Conservation (phyloP, 371 early-diverging fungal genomes). For the Actinomortierella ambigua region DNA sequence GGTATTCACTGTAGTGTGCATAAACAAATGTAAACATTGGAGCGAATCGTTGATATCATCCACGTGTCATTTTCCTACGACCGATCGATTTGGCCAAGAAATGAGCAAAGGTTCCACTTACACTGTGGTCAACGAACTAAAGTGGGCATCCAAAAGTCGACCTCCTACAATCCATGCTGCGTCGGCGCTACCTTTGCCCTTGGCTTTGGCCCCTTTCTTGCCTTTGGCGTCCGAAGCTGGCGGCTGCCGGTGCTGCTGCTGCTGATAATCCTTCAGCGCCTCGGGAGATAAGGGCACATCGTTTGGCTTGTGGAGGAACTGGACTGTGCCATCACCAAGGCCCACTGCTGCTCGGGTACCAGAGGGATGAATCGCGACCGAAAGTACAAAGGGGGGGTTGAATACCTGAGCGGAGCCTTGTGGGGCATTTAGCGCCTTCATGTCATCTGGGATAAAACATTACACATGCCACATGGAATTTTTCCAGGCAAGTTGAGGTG, state of each 20-base stretch:
- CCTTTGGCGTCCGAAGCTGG: background rate
- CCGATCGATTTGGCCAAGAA: too few relatives aligned
- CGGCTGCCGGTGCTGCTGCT: background rate
- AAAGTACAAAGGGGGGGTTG: conserved; percentile 45
- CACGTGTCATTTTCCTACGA: background rate
- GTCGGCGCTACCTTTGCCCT: conserved; percentile 10
- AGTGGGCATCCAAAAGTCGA: conserved; percentile 25
- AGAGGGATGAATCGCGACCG: conserved; percentile 33
- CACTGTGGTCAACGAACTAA: conserved; percentile 28
- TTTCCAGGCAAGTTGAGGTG: too few relatives aligned
- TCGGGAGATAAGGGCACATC: conserved; percentile 25
- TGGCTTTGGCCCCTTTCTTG: conserved; percentile 31
- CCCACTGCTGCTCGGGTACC: conserved; percentile 40
- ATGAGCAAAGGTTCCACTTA: conserved; percentile 12
- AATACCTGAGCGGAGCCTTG: conserved; percentile 18
- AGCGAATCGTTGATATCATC: background rate
- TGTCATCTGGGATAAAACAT: too few relatives aligned
- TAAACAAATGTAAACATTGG: background rate
- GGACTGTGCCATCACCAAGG: conserved; percentile 37
- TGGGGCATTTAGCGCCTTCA: too few relatives aligned
- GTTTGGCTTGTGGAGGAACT: conserved; percentile 27
- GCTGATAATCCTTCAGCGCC: too few relatives aligned
- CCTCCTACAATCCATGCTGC: conserved; percentile 33
- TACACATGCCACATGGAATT: too few relatives aligned
- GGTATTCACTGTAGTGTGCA: conserved; percentile 20